Evolutionary conservation across 2,329 filamentous ascomycete species (phyloP), one percentile per base, ranked within the genome.

Genomic region (Sclerotinia glacialis): DNA sequence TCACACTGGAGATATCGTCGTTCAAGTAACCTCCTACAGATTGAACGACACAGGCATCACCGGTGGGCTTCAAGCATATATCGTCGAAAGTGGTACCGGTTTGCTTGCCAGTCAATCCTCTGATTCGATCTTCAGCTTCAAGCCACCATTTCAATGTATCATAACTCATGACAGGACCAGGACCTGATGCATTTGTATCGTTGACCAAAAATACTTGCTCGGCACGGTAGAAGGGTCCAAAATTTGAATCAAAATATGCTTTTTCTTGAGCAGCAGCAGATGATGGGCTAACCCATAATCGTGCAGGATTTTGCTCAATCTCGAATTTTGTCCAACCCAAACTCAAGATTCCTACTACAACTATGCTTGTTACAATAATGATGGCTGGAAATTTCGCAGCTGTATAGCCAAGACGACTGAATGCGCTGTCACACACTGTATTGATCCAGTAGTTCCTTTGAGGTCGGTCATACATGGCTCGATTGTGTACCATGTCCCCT

Each of bases 191-290:
- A 0, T 83, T 77, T 0, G 88, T 93, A 72, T 97, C 93, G 70
- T 98, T 99, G 69, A 98, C 92, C 18, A 99, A 78, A 77, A 99
- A 99, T 0, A 89, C 86, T 78, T 99, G 95, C 77, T 99, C 91
- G 0, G 93, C 90, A 50, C 95, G 90, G 79, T 95, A 99, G 75
- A 99, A 99, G 0, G 94, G 93, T 0, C 95, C 96, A 76, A 99
- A 99, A 72, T 92, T 93, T 46, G 85, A 78, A 76, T 99, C 96
- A 71, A 98, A 99, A 76, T 96, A 99, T 1, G 85, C 85, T 80
- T 99, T 99, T 77, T 99, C 94, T 76, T 92, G 85, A 0, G 95
- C 95, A 26, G 96, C 94, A 59, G 88, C 86, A 5, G 95, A 98
- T 11, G 90, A 90, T 9, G 95, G 95, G 73, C 94, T 93, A n/a